phyloP scores from a whole-genome alignment of 495 filamentous ascomycete genomes.

The Aspergillus egyptiacus region DNA sequence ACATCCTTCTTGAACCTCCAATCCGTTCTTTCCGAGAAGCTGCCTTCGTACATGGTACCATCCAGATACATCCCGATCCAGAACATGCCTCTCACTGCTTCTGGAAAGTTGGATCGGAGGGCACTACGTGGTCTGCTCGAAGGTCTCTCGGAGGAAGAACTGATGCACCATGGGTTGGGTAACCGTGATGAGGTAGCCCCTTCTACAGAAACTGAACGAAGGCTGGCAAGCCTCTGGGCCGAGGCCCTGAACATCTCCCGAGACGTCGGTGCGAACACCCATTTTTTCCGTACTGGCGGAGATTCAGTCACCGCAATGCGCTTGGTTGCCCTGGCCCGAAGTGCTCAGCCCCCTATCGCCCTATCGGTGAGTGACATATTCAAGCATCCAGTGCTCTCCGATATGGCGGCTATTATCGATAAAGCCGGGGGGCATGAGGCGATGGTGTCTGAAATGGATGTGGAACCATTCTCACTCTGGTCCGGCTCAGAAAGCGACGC shows the following conservation, averaged over 20 bases:
- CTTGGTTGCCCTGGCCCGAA: slow-evolving; percentile 3
- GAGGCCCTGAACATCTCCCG: slow-evolving; percentile 31
- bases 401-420: slow-evolving; percentile 8
- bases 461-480: background rate
- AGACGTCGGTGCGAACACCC: slow-evolving; percentile 36
- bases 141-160: slow-evolving; percentile 12
- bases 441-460: background rate
- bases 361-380: slow-evolving; percentile 28
- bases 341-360: background rate
- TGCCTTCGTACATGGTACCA: slow-evolving; percentile 45
- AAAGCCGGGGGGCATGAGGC: no score
- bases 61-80: slow-evolving; percentile 31
- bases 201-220: background rate
- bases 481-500: background rate
- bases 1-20: background rate
- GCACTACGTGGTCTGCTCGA: slow-evolving; percentile 16
- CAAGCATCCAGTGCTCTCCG: slow-evolving; percentile 35
- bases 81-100: slow-evolving; percentile 34
- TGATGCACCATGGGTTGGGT: slow-evolving; percentile 3
- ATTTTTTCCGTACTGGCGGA: slow-evolving; percentile 40
- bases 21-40: background rate
- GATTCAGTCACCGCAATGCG: slow-evolving; percentile 18
- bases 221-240: slow-evolving; percentile 23
- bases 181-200: background rate
- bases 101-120: slow-evolving; percentile 39